A percentile compares a stretch with the other conserved stretches of the same genome.
Evolutionary conservation across 2,329 filamentous ascomycete species (phyloP).

Genomic region (Cercospora citrullina): DNA sequence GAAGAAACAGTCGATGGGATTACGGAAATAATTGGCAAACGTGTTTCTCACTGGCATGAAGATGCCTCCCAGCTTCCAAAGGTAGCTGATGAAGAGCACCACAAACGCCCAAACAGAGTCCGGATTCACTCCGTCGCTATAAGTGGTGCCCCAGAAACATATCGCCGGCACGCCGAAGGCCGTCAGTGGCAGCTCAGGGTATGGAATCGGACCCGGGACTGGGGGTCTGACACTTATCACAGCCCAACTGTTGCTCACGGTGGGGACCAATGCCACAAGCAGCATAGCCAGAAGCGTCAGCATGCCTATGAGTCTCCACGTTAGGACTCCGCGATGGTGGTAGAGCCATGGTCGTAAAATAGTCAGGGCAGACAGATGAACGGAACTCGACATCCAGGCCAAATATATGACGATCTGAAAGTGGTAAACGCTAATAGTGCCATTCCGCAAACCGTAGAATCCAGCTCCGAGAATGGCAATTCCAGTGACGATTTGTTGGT

Average conservation of each 20-base stretch:
- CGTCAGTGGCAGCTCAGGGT: background rate
- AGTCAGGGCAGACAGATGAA: constrained; percentile 28
- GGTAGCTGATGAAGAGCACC: constrained; percentile 31
- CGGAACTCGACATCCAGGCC: constrained; percentile 27
- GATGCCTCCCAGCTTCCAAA: constrained; percentile 33
- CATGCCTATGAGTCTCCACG: constrained; percentile 23
- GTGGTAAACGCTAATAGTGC: constrained; percentile 19
- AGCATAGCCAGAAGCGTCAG: constrained; percentile 25
- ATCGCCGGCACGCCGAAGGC: constrained; percentile 23
- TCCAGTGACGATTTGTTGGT: constrained; percentile 30
- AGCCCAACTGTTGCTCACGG: constrained; percentile 27
- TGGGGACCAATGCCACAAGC: constrained; percentile 28
- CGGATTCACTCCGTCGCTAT: constrained; percentile 26
- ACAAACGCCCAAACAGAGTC: constrained; percentile 28
- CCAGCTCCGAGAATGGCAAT: constrained; percentile 25
- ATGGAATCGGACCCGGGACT: background rate
- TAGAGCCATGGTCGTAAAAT: constrained; percentile 22
- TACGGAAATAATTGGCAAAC: constrained; percentile 22
- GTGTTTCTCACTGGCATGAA: constrained; percentile 19
- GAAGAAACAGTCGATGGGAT: constrained; percentile 19
- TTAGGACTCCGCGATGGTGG: constrained; percentile 12
- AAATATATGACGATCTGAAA: constrained; percentile 28
- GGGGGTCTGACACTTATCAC: constrained; percentile 6
- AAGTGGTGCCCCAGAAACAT: constrained; percentile 26
- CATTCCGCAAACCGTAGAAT: constrained; percentile 18